phyloP scores from a whole-genome alignment of 345 rosid genomes.

The Hypericum androsaemum region DNA sequence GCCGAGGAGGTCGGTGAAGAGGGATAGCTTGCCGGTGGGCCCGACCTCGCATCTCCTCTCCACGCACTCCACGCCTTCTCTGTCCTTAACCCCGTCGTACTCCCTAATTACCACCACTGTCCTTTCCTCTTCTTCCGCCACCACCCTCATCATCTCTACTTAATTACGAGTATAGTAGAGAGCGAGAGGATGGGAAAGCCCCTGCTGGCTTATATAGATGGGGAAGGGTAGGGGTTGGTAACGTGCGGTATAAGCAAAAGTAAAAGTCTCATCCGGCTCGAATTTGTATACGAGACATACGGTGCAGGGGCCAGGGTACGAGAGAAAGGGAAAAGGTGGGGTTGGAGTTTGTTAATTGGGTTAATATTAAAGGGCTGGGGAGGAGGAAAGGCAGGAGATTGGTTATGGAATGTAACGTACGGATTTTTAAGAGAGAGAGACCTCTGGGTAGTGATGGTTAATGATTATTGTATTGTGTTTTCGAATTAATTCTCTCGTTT shows the following conservation, averaged over 20 bases:
- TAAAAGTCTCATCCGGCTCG: too few relatives aligned
- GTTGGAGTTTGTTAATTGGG: too few relatives aligned
- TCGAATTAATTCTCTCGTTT: too few relatives aligned
- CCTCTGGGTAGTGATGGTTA: too few relatives aligned
- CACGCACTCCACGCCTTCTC: constrained; percentile 49
- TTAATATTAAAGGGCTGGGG: too few relatives aligned
- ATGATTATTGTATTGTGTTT: too few relatives aligned
- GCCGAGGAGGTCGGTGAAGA: constrained; percentile 91
- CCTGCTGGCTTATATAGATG: constrained; percentile 8
- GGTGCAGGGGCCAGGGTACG: too few relatives aligned
- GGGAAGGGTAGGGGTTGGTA: not conserved
- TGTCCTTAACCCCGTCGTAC: constrained; percentile 52
- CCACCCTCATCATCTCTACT: not conserved
- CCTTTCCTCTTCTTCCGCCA: constrained; percentile 15
- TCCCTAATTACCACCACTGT: constrained; percentile 49
- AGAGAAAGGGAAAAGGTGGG: too few relatives aligned
- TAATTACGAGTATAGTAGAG: not conserved
- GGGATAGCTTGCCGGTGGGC: constrained; percentile 59
- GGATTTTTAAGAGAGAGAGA: not conserved
- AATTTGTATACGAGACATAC: too few relatives aligned
- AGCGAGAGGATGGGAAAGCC: not conserved
- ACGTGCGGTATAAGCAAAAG: constrained; percentile 21
- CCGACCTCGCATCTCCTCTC: constrained; percentile 92
- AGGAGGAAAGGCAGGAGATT: too few relatives aligned
- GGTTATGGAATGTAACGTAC: too few relatives aligned